Percentiles rank a stretch among this genome's conserved stretches.
phyloP scores from a whole-genome alignment of 2,329 filamentous ascomycete genomes.

The Fusarium nygamai region DNA sequence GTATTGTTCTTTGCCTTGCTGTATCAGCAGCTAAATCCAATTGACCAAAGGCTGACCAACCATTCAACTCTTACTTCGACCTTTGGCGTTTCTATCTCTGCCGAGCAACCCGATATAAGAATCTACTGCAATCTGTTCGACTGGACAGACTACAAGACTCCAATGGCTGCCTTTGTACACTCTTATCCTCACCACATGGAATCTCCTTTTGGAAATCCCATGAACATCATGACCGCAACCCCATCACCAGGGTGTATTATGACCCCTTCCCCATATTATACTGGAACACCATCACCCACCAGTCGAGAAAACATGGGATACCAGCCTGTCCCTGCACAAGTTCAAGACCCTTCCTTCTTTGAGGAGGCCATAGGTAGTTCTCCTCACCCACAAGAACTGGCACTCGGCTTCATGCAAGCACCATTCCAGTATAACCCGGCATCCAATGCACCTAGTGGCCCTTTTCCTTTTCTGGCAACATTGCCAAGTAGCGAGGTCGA shows the following conservation, averaged over 20 bases:
- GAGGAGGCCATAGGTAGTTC: constrained; percentile 41
- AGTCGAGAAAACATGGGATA: constrained; percentile 28
- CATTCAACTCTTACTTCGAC: neutral
- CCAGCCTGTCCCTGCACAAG: constrained; percentile 31
- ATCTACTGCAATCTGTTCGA: constrained; percentile 4
- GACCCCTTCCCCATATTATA: constrained; percentile 35
- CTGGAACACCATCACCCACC: constrained; percentile 35
- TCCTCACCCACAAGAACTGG: constrained; percentile 29
- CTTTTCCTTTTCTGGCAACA: constrained; percentile 1
- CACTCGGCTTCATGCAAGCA: constrained; percentile 28
- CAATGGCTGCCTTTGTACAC: constrained; percentile 35
- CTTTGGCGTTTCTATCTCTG: neutral
- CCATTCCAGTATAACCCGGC: constrained; percentile 22
- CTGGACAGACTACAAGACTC: neutral
- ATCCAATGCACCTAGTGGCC: constrained; percentile 1
- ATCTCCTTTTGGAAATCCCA: constrained; percentile 19
- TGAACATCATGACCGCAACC: constrained; percentile 24
- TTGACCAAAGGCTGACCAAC: neutral
- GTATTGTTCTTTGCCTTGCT: neutral
- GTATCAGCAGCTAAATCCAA: neutral
- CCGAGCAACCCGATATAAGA: neutral
- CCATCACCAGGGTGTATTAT: constrained; percentile 33
- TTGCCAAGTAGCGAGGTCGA: constrained; percentile 20
- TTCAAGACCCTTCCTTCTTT: constrained; percentile 38
- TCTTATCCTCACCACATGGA: constrained; percentile 33